Evolutionary conservation across 345 rosid species (phyloP), one percentile per base, ranked within the genome.

Genomic region (Citropsis articulata): DNA sequence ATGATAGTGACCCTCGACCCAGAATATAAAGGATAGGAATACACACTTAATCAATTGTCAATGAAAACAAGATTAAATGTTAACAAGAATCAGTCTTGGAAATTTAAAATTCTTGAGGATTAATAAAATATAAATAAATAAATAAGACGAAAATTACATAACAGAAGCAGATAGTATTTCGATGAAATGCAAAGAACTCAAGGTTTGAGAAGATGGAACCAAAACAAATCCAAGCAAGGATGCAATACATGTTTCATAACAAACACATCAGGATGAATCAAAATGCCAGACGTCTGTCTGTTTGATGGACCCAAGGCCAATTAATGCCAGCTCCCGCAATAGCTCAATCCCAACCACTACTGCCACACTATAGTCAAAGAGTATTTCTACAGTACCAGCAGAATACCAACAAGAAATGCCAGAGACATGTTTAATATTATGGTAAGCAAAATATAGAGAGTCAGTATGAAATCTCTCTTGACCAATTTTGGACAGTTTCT

Each of bases 271-370:
- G 9, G 64, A 30, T 56, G 73, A n/a, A 48, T 70, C 18, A 70
- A 22, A 1, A 28, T 14, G 61, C 8, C 40, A 50, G 5, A 48
- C 1, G 27, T 18, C 53, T 6, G 25, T 38, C 53, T 28, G 28
- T 50, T 48, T 66, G 66, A 35, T 22, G 69, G 70, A 63, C 40
- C 60, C 66, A 57, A 38, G 65, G 50, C 27, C 24, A 59, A 33
- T 40, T 75, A 28, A 65, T 75, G 31, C 48, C 21, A 22, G 35
- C 10, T 35, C 48, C 64, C 75, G 33, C 56, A 28, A 24, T 33
- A 75, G 66, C 79, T 53, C 65, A 53, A 66, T 53, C 55, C 64
- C 25, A 50, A 75, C 45, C 25, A 25, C 53, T 55, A 38, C 53
- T 31, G 48, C 75, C 19, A 22, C 50, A 76, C 33, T 38, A 55